A percentile compares a stretch with the other conserved stretches of the same genome.
phyloP scores from a whole-genome alignment of 73 alveolate species.

The Urostyla sp. region DNA sequence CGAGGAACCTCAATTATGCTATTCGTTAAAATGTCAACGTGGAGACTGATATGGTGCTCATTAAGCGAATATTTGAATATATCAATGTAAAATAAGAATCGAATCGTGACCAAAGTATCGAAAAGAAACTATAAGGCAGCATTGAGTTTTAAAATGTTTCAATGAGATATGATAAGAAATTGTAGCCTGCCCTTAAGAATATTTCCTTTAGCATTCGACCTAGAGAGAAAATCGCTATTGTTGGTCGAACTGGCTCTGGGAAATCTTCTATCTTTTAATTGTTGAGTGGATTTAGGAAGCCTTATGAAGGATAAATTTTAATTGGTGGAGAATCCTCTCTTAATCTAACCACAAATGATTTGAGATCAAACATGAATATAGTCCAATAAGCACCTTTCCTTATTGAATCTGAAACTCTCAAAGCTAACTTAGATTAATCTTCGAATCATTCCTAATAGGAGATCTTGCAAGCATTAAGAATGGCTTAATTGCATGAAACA shows the following conservation, averaged over 20 bases:
- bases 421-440: constrained; percentile 38
- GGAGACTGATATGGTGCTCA: constrained; percentile 33
- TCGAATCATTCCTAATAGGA: background rate
- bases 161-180: constrained; percentile 89
- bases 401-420: background rate
- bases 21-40: constrained; percentile 43
- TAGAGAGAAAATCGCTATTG: constrained; percentile 91
- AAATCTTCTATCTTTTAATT: constrained; percentile 88
- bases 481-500: background rate
- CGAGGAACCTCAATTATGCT: constrained; percentile 27
- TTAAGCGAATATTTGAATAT: constrained; percentile 21
- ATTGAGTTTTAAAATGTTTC: constrained; percentile 32
- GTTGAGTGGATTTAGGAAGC: constrained; percentile 63
- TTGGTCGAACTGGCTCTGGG: constrained; percentile 98
- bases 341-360: background rate
- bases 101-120: background rate
- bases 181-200: constrained; percentile 78
- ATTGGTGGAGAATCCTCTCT: constrained; percentile 1
- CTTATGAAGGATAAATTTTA: constrained; percentile 50
- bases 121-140: background rate
- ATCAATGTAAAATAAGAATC: background rate
- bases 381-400: constrained; percentile 23
- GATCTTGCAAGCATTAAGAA: constrained; percentile 1
- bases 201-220: constrained; percentile 76
- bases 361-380: background rate